Evolutionary conservation across 2,329 filamentous ascomycete genomes (phyloP).

Genomic region (Aspergillus amoenus): DNA sequence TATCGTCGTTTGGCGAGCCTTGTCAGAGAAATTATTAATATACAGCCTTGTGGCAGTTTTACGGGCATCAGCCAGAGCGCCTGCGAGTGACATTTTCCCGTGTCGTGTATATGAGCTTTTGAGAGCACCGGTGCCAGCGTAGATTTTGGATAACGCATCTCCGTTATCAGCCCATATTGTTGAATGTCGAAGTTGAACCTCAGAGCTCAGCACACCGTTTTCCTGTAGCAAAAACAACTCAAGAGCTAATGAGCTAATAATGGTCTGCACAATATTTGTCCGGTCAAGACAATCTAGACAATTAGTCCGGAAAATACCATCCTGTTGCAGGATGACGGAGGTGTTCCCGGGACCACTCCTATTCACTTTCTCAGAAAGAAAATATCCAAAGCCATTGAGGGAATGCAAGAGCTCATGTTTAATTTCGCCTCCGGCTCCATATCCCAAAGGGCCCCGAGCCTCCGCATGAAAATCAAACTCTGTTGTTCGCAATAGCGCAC

Average conservation of each 20-base stretch:
- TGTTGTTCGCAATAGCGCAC: constrained; percentile 74
- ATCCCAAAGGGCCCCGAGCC: constrained; percentile 80
- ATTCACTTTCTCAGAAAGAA: constrained; percentile 68
- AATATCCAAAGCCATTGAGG: constrained; percentile 88
- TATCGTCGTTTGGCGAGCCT: constrained; percentile 88
- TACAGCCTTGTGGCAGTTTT: constrained; percentile 94
- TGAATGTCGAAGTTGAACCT: constrained; percentile 91
- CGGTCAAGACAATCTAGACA: constrained; percentile 94
- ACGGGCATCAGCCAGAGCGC: constrained; percentile 88
- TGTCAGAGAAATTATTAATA: constrained; percentile 97
- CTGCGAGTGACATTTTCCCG: constrained; percentile 93
- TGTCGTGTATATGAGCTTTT: constrained; percentile 93
- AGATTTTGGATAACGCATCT: constrained; percentile 89
- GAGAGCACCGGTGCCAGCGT: constrained; percentile 90
- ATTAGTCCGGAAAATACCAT: constrained; percentile 94
- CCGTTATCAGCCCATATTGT: constrained; percentile 97
- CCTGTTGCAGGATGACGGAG: constrained; percentile 79
- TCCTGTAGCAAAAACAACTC: constrained; percentile 78
- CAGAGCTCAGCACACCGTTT: constrained; percentile 65
- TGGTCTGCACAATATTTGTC: constrained; percentile 93
- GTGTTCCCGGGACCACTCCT: constrained; percentile 41
- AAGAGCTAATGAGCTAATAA: constrained; percentile 90
- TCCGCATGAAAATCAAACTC: constrained; percentile 98
- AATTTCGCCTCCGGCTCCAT: constrained; percentile 87
- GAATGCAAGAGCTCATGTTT: constrained; percentile 74